Conservation (phyloP, 2,329 filamentous ascomycete species). For the Fusarium pseudonygamai region DNA sequence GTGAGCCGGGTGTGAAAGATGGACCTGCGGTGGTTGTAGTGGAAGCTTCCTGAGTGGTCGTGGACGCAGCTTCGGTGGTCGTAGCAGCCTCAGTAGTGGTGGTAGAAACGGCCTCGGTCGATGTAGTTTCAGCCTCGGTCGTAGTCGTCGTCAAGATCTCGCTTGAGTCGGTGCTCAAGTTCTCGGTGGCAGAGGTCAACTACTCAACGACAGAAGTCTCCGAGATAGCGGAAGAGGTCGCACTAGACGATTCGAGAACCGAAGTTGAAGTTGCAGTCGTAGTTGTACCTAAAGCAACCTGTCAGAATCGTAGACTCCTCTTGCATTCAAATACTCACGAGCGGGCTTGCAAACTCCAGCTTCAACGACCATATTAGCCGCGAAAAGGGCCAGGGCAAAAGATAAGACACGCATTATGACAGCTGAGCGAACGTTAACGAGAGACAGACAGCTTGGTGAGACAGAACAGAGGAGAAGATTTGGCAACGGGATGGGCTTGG, state of each 20-base stretch:
- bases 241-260: neutral
- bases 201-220: neutral
- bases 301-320: neutral
- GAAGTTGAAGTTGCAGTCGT: neutral
- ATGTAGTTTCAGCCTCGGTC: neutral
- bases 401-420: neutral
- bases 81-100: no score
- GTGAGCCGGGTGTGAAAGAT: neutral
- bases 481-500: neutral
- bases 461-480: neutral
- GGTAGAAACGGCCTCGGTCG: neutral
- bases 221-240: neutral
- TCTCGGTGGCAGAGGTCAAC: neutral
- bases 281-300: neutral
- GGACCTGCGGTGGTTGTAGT: neutral
- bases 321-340: neutral
- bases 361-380: neutral
- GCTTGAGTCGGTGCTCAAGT: neutral
- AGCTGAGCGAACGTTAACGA: neutral
- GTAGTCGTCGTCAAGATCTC: neutral
- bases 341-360: slow-evolving; percentile 7
- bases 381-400: neutral
- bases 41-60: neutral
- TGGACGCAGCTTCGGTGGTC: neutral
- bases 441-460: neutral